Evolutionary conservation across 345 rosid species (phyloP).

Genomic region (Euphorbia peplus): DNA sequence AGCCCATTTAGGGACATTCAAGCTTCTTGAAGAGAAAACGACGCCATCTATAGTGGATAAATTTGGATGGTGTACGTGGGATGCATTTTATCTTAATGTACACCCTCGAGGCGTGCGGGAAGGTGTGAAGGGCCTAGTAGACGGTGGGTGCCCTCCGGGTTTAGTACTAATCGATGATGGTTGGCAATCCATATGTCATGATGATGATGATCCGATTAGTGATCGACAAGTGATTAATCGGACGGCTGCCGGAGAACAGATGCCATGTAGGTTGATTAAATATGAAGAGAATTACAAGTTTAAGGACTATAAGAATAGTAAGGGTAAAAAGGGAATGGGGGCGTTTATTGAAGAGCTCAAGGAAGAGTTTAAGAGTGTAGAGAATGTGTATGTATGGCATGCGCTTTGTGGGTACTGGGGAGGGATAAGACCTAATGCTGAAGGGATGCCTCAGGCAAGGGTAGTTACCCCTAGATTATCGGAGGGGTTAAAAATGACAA

Average conservation of each 20-base stretch:
- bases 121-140: conserved; percentile 63
- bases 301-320: conserved; percentile 49
- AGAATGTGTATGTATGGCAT: conserved; percentile 88
- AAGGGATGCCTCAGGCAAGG: conserved; percentile 47
- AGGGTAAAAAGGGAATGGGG: conserved; percentile 34
- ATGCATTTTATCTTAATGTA: conserved; percentile 77
- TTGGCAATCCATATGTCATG: conserved; percentile 79
- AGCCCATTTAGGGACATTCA: conserved; percentile 59
- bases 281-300: conserved; percentile 77
- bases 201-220: conserved; percentile 47
- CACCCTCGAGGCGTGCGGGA: conserved; percentile 68
- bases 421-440: conserved; percentile 69
- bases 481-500: conserved; percentile 59
- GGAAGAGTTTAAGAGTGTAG: conserved; percentile 64
- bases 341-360: conserved; percentile 73
- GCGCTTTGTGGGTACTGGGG: conserved; percentile 98
- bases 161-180: conserved; percentile 78
- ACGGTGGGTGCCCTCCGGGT: conserved; percentile 87
- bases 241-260: conserved; percentile 73
- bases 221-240: conserved; percentile 54
- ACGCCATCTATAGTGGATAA: conserved; percentile 78
- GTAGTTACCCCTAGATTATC: conserved; percentile 52
- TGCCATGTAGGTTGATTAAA: conserved; percentile 74
- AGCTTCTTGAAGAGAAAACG: conserved; percentile 62
- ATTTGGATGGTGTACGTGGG: conserved; percentile 98